Base-by-base conservation (phyloP, 768 basidiomycete species). In the Amanita rimosa region DNA sequence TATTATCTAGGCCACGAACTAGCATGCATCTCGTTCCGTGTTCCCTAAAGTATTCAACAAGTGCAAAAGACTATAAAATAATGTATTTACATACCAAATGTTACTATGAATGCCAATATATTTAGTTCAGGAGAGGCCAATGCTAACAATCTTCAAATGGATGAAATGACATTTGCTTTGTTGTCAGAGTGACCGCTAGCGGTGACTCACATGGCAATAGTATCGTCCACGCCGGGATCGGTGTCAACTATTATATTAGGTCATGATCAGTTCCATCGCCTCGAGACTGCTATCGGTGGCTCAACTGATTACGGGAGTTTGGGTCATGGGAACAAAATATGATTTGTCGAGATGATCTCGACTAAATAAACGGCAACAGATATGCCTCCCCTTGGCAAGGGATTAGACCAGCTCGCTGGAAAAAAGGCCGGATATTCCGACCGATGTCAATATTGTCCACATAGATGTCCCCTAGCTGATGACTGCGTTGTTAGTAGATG, bases 181-280 rank as follows among this genome's bases (percentile, higher is more conserved):
- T n/a, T n/a, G n/a, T n/a, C n/a, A n/a, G n/a, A n/a, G n/a, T n/a
- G n/a, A n/a, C n/a, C n/a, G n/a, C n/a, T n/a, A n/a, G n/a, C n/a
- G 27, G 14, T 9, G 34, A 62, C 79, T 51, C 50, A 84, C 87
- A 93, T 78, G 24, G 88, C 88, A 45, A 90, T 55, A 21, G 73
- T 68, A 61, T 93, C 90, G 58, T 93, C 90, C 3, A 90, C 82
- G 29, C 90, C 90, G 6, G 89, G 86, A 59, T 93, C 89, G 22
- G 86, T 86, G 55, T 90, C 88, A 57, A 89, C 85, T 89, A 56
- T 36, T 46, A 22, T 89, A 56, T 36, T 46, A 22, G 11, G 10
- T 26, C 17, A 44, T 19, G 22, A 39, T 44, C 16, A 34, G 29
- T 17, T 16, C n/a, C 19, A 9, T 7, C 36, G 21, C 41, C 17